Percentiles rank a stretch among this genome's conserved stretches.
Conservation (phyloP, 2,329 filamentous ascomycete species). For the Aureobasidium sp. region DNA sequence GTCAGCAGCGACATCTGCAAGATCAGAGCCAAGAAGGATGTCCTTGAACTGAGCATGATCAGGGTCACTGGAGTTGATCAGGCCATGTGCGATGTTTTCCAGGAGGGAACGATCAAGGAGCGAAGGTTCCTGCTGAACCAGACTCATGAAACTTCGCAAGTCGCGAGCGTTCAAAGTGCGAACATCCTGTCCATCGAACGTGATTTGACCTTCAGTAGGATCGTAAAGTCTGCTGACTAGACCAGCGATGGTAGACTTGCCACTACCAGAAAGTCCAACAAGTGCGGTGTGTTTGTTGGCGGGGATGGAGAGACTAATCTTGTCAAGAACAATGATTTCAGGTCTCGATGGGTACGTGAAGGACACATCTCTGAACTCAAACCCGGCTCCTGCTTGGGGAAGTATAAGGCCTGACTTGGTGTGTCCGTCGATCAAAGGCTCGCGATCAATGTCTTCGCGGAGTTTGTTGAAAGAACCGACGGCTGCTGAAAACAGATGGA, state of each 20-base stretch:
- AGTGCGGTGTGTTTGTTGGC: slow-evolving; percentile 37
- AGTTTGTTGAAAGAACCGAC: slow-evolving; percentile 53
- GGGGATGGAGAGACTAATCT: slow-evolving; percentile 32
- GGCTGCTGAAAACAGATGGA: slow-evolving; percentile 46
- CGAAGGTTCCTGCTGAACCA: slow-evolving; percentile 47
- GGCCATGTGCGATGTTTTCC: slow-evolving; percentile 48
- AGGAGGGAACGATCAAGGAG: slow-evolving; percentile 46
- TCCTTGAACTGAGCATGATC: slow-evolving; percentile 36
- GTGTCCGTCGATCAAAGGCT: slow-evolving; percentile 34
- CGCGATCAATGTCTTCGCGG: slow-evolving; percentile 49
- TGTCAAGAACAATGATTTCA: slow-evolving; percentile 33
- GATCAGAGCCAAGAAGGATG: slow-evolving; percentile 42
- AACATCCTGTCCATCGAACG: slow-evolving; percentile 34
- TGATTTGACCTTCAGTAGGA: slow-evolving; percentile 27
- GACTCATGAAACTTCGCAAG: slow-evolving; percentile 30
- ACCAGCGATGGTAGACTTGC: slow-evolving; percentile 36
- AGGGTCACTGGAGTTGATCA: slow-evolving; percentile 35
- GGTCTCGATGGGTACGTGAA: slow-evolving; percentile 38
- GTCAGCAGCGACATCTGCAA: slow-evolving; percentile 47
- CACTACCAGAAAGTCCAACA: slow-evolving; percentile 37
- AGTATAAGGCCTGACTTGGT: slow-evolving; percentile 26
- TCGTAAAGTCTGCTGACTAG: slow-evolving; percentile 34
- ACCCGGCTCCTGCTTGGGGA: slow-evolving; percentile 16
- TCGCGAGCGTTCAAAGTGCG: slow-evolving; percentile 32
- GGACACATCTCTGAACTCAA: slow-evolving; percentile 34